Percentiles rank a stretch among this genome's conserved stretches.
These are phyloP conservation scores for Pistacia integerrima DNA, from an alignment of 345 rosid genomes.

Conservation along the genomic window DNA sequence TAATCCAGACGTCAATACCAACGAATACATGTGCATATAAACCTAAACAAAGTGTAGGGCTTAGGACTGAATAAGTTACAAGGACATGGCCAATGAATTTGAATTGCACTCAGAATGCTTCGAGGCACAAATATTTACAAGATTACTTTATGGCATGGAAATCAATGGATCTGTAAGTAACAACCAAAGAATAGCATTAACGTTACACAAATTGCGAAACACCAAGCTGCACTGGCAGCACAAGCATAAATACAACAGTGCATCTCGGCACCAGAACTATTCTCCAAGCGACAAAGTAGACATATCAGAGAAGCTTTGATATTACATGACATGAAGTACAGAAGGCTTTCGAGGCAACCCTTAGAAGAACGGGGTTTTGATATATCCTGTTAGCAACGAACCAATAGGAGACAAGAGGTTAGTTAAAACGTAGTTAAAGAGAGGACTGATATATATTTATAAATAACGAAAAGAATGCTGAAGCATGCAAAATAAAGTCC, in stretches of 20 bases:
- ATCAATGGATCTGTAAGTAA: constrained; percentile 28
- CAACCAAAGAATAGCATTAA: constrained; percentile 38
- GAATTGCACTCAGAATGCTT: constrained; percentile 33
- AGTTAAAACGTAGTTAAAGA: neutral
- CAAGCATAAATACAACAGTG: constrained; percentile 26
- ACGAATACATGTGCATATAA: neutral
- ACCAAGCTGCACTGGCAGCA: constrained; percentile 31
- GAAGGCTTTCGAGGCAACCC: constrained; percentile 80
- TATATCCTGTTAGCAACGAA: constrained; percentile 60
- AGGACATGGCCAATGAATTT: constrained; percentile 25
- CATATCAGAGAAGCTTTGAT: constrained; percentile 75
- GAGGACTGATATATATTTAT: neutral
- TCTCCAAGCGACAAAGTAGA: neutral
- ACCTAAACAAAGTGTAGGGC: neutral
- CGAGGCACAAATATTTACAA: constrained; percentile 39
- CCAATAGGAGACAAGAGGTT: neutral
- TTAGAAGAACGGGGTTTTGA: constrained; percentile 82
- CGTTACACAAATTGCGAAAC: constrained; percentile 26
- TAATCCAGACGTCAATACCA: neutral
- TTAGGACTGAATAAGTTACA: neutral
- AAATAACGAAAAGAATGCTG: neutral
- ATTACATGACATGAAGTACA: constrained; percentile 87
- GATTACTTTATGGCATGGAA: constrained; percentile 15
- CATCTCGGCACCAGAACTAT: constrained; percentile 18
- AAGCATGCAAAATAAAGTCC: neutral